These are phyloP conservation scores for Apiospora hydei DNA, from an alignment of 2,329 filamentous ascomycete species.

Conservation along the genomic window DNA sequence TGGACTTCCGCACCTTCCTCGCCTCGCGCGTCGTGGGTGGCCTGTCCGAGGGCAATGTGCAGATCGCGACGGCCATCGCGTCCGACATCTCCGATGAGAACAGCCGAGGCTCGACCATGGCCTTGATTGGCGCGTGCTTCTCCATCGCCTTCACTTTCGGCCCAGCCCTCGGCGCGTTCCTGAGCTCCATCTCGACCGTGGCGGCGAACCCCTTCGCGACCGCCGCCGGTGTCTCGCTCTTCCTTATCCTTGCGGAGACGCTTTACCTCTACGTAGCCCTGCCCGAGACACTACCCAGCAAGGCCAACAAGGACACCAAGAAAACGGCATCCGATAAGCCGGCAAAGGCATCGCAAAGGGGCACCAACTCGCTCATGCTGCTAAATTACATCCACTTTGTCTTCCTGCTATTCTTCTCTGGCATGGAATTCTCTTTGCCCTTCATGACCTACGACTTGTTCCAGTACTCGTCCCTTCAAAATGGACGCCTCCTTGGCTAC, in stretches of 20 bases:
- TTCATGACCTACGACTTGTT: conserved; percentile 99
- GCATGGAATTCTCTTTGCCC: conserved; percentile 96
- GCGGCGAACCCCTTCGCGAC: conserved; percentile 92
- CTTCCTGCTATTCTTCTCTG: conserved; percentile 96
- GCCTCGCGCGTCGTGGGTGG: conserved; percentile 93
- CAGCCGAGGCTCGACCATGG: conserved; percentile 90
- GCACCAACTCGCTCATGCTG: conserved; percentile 83
- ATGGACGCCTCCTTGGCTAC: conserved; percentile 86
- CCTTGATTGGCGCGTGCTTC: conserved; percentile 94
- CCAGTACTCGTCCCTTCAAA: conserved; percentile 77
- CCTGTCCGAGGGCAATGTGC: conserved; percentile 94
- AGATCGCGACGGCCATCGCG: conserved; percentile 94
- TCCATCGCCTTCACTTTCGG: conserved; percentile 97
- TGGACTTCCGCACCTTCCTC: conserved; percentile 94
- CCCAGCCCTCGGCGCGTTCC: conserved; percentile 86
- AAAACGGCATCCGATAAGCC: conserved; percentile 38
- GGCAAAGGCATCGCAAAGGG: conserved; percentile 42
- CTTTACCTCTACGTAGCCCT: conserved; percentile 83
- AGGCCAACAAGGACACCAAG: conserved; percentile 46
- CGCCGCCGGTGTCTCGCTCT: conserved; percentile 86
- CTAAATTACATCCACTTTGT: conserved; percentile 87
- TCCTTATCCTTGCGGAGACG: conserved; percentile 86
- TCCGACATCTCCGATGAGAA: conserved; percentile 92
- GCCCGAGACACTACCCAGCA: conserved; percentile 82
- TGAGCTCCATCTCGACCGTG: conserved; percentile 79